Conservation (phyloP, 257 asterid species). For the Echites panduratus region DNA sequence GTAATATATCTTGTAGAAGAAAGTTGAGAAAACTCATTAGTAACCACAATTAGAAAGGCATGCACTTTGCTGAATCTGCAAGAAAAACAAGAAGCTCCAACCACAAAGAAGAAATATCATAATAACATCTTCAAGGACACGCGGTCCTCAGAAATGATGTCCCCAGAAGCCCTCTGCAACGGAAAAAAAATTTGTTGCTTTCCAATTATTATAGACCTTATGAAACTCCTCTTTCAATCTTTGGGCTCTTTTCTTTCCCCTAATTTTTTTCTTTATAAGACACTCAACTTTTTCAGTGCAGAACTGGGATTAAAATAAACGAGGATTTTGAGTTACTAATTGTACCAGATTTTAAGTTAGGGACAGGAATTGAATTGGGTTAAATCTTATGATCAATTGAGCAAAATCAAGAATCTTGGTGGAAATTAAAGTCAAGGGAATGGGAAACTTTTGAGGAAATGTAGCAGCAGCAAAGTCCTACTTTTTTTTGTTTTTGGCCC, state of each 20-base stretch:
- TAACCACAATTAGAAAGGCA: conserved; percentile 1
- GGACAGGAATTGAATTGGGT: not conserved
- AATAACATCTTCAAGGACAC: conserved; percentile 1
- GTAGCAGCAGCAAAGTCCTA: no score
- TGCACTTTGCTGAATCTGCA: conserved; percentile 1
- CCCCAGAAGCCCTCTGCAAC: conserved; percentile 4
- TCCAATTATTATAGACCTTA: not conserved
- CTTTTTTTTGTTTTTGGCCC: not conserved
- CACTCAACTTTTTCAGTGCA: not conserved
- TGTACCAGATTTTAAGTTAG: no score
- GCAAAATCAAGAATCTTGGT: not conserved
- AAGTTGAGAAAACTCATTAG: conserved; percentile 4
- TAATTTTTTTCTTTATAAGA: no score
- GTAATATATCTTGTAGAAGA: not conserved
- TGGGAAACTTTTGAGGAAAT: not conserved
- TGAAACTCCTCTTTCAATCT: not conserved
- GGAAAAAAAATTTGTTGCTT: not conserved
- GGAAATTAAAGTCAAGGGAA: not conserved
- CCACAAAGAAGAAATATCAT: not conserved
- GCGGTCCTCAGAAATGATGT: conserved; percentile 8
- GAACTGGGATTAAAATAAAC: not conserved
- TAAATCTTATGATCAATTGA: not conserved
- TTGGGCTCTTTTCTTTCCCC: not conserved
- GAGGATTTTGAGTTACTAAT: not conserved
- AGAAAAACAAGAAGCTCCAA: not conserved